Base-by-base conservation (phyloP, 345 rosid genomes). In the Tarenaya hassleriana region DNA sequence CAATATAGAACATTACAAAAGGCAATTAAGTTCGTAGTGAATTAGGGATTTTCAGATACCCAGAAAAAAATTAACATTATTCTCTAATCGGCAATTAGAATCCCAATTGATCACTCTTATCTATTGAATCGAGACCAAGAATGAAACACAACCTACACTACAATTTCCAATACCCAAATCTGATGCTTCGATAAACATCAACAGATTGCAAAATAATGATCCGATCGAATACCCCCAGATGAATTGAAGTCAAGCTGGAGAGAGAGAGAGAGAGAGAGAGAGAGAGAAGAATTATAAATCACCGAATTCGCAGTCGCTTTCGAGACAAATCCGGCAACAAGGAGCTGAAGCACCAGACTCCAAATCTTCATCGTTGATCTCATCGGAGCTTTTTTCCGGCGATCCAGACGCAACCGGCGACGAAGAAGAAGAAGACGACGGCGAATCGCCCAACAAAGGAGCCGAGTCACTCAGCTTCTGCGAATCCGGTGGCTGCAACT, bases 311-410 rank as follows among this genome's bases (percentile, higher is more conserved):
- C 85, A 68, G 52, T 91, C 96, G 66, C 77, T 67, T 74, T 91
- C 98, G 12, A 91, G 84, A 68, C 98, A 91, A 61, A 91, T 87
- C 38, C 98, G 92, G 52, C 96, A 91, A 52, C 83, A 69, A 58
- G 95, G 86, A 66, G 76, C 46, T 19, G 88, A 77, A 33, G 54
- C 68, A 52, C 60, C 85, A 16, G 63, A 75, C 69, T 91, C 98
- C 12, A 82, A 37, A 75, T 86, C 91, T 9, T 75, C 88, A 34
- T 13, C 60, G 17, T 56, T 66, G 55, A 84, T 84, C 82, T 88
- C 97, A 69, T 39, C 67, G 5, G 72, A 70, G 56, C 68, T 72
- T 42, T 10, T 67, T 7, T 33, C 47, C 8, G 55, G 49, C 49
- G 6, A 15, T 46, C 52, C 29, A 38, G 34, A 41, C 4, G 55